Conservation (phyloP, 139 green algal genomes). For the Tetraselmis striata region DNA sequence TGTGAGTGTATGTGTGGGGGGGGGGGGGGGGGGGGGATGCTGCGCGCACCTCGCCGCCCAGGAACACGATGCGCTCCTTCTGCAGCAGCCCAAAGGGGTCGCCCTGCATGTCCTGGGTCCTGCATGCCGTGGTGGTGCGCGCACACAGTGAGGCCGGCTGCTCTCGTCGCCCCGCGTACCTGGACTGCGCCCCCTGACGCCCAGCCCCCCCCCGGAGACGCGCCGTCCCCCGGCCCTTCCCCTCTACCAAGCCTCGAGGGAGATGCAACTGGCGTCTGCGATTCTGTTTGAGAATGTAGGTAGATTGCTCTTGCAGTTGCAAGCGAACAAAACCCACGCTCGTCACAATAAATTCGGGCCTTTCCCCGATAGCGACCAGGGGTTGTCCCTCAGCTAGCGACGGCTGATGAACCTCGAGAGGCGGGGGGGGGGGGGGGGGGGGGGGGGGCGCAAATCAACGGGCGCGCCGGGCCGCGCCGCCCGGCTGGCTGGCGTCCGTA, state of each 20-base stretch:
- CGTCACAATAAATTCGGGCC: too few species aligned
- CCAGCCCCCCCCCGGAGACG: not conserved
- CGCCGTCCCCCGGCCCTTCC: too few species aligned
- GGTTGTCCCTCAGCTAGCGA: too few species aligned
- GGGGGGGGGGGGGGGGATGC: too few species aligned
- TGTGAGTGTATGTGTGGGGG: too few species aligned
- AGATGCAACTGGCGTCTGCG: too few species aligned
- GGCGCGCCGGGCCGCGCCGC: too few species aligned
- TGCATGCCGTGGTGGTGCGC: slow-evolving; percentile 42
- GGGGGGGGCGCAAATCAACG: not conserved
- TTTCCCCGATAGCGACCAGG: too few species aligned
- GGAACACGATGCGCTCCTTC: slow-evolving; percentile 89
- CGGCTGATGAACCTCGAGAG: not conserved
- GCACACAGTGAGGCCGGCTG: not conserved
- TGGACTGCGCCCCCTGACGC: not conserved
- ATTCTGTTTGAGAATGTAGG: too few species aligned
- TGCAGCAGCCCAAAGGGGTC: slow-evolving; percentile 95
- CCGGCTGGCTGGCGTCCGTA: not conserved
- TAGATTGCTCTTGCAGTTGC: not conserved
- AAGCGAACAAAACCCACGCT: not conserved
- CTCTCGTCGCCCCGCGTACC: not conserved
- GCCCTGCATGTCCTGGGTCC: slow-evolving; percentile 67
- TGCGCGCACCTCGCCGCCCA: slow-evolving; percentile 70
- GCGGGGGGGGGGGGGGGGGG: too few species aligned
- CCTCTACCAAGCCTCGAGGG: too few species aligned